A percentile compares a stretch with the other conserved stretches of the same genome.
Conservation (phyloP, 306 rosid species). For the Coriaria nepalensis region DNA sequence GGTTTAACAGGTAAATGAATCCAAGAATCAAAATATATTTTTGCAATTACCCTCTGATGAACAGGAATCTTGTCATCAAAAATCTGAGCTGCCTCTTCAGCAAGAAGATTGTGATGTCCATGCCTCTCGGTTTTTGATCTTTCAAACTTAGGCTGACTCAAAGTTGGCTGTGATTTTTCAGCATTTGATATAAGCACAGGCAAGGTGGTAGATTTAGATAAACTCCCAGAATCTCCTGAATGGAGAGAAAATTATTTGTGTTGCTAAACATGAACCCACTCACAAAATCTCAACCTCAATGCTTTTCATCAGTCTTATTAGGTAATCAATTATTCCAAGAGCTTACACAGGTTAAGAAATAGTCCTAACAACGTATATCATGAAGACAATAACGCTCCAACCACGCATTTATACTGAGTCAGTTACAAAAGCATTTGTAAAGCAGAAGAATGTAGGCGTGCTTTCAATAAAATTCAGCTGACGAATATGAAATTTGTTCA, state of each 20-base stretch:
- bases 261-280: background rate
- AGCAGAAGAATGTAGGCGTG: too few species aligned
- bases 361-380: too few species aligned
- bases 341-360: too few species aligned
- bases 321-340: too few species aligned
- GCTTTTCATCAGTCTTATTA: too few species aligned
- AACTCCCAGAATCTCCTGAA: slow-evolving; percentile 37
- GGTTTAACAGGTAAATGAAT: too few species aligned
- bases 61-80: slow-evolving; percentile 44
- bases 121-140: slow-evolving; percentile 66
- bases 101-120: slow-evolving; percentile 27
- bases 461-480: too few species aligned
- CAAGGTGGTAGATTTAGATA: slow-evolving; percentile 32
- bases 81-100: slow-evolving; percentile 72
- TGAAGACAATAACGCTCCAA: too few species aligned
- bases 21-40: background rate
- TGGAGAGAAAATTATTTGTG: slow-evolving; percentile 8
- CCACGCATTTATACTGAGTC: too few species aligned
- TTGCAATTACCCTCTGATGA: slow-evolving; percentile 45
- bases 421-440: too few species aligned
- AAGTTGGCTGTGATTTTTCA: slow-evolving; percentile 25
- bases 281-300: background rate
- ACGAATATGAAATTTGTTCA: too few species aligned
- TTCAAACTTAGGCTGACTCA: slow-evolving; percentile 42
- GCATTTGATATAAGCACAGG: slow-evolving; percentile 30